These are phyloP conservation scores for Malus orientalis DNA, from an alignment of 306 rosid genomes.

Conservation along the genomic window DNA sequence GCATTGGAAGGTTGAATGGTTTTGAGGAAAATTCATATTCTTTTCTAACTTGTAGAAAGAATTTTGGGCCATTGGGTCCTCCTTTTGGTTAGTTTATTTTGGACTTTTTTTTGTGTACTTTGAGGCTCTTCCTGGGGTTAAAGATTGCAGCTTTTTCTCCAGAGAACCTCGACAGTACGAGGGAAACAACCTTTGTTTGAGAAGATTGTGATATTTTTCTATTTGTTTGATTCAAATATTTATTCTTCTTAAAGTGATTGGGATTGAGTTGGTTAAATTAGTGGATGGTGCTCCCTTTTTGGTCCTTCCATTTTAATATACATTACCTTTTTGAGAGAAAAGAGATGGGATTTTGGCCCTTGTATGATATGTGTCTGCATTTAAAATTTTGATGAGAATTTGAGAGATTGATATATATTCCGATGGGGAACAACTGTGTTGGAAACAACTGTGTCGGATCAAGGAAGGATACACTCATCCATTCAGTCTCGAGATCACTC, in stretches of 20 bases:
- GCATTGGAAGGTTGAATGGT: neutral
- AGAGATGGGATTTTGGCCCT: neutral
- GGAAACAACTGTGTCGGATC: slow-evolving; percentile 75
- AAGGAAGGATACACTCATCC: slow-evolving; percentile 17
- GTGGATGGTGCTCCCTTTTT: neutral
- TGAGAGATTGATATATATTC: neutral
- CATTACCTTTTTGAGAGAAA: neutral
- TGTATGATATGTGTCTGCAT: neutral
- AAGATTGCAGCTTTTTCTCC: neutral
- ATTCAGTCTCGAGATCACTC: slow-evolving; percentile 22
- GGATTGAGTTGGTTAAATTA: neutral
- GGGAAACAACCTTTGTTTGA: neutral
- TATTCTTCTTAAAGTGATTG: neutral
- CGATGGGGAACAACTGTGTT: slow-evolving; percentile 84
- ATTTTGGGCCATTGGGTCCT: neutral
- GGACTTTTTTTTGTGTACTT: neutral
- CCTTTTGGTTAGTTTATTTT: neutral
- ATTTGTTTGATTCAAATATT: neutral
- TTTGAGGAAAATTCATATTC: neutral
- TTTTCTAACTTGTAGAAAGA: neutral
- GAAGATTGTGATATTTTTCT: neutral
- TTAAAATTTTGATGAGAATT: neutral
- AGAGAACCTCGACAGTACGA: neutral
- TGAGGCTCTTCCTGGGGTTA: neutral
- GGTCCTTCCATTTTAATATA: neutral